Base-by-base conservation (phyloP, 805 yeast genomes). In the Starmerella sirachaensis region DNA sequence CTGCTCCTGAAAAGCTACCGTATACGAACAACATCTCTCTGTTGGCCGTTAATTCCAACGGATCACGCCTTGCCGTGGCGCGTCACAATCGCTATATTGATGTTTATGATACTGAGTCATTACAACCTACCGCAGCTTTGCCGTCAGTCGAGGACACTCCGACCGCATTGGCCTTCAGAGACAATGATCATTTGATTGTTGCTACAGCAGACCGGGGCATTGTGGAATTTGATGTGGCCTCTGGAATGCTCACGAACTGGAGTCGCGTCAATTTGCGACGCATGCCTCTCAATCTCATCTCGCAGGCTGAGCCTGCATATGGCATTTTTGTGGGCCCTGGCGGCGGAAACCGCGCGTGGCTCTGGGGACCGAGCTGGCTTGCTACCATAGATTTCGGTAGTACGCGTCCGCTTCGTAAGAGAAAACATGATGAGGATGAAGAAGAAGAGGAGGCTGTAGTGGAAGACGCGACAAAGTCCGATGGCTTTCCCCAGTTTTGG, bases 291-390 rank as follows among this genome's bases (percentile, higher is more conserved):
- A 73, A 74, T 43, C 75, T 79, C 44, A 53, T 66, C 13, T 56
- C 63, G 2, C 62, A 70, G 37, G 70, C 69, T 13, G 88, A 80
- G 40, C 75, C 78, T 49, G 76, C 93, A 38, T 67, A 72, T 42
- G 95, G 94, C 12, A 57, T 81, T 10, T 82, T 80, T 53, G 53
- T 56, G 12, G 74, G 73, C 36, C 57, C 56, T 8, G 52, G 56
- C 3, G 58, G 60, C 23, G 47, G 59, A 1, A 51, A 61, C 23
- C 65, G 72, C 39, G 61, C 79, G 12, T 88, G 95, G 95, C 59
- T 84, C n/a, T 85, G 82, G 72, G 93, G 95, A 1, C 67, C 80
- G 16, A 71, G 71, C 35, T 88, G 94, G 93, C 48, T 86, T 12
- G 70, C 78, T 4, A 80, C 70, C 55, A 68, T 88, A 34, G 88